phyloP scores from a whole-genome alignment of 2,329 filamentous ascomycete genomes.

The Metarhizium brunneum region DNA sequence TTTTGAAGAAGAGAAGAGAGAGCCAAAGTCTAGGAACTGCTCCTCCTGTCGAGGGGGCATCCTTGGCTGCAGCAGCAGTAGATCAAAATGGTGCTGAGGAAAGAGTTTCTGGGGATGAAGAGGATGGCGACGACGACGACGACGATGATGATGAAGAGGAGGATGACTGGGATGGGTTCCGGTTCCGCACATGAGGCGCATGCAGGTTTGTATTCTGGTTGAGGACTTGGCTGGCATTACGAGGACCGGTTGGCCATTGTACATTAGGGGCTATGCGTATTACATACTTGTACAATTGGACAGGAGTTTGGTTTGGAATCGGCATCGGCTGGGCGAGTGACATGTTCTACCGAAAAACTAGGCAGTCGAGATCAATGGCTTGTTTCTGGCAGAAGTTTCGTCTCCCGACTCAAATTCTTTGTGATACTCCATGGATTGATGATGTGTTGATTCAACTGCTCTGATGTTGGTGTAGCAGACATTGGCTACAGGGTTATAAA shows the following conservation, averaged over 20 bases:
- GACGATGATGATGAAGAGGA: conserved; percentile 40
- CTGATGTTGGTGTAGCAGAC: no score
- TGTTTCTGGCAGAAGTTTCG: no score
- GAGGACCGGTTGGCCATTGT: not conserved
- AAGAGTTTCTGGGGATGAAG: conserved; percentile 24
- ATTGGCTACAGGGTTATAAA: no score
- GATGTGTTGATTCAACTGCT: no score
- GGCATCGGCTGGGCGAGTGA: not conserved
- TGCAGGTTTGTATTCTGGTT: not conserved
- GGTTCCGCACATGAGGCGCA: conserved; percentile 27
- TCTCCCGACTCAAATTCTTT: no score
- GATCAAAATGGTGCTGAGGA: conserved; percentile 19
- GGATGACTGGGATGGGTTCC: conserved; percentile 52
- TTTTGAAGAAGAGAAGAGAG: conserved; percentile 35
- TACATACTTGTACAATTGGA: not conserved
- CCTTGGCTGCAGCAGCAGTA: conserved; percentile 8
- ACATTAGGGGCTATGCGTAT: not conserved
- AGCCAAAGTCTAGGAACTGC: conserved; percentile 19
- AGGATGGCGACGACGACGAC: conserved; percentile 30
- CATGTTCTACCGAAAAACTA: no score
- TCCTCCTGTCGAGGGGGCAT: conserved; percentile 9
- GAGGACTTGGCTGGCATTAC: not conserved
- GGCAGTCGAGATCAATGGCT: no score
- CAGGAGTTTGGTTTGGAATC: not conserved
- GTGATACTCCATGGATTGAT: no score